Conservation (phyloP, 495 filamentous ascomycete species). For the Penicillium malachiteum region DNA sequence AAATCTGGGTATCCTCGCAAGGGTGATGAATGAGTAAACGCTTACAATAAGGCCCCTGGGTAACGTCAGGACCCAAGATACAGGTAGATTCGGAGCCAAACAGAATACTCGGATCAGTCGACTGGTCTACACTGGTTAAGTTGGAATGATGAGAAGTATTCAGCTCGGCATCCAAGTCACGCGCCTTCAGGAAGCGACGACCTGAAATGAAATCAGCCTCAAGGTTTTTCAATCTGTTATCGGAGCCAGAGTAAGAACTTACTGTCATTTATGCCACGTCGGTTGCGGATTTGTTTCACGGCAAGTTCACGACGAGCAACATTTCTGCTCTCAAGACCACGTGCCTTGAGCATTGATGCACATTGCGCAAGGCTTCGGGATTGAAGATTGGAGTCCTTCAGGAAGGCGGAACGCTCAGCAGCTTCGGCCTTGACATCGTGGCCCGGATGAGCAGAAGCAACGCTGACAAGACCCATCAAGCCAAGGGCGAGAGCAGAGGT, state of each 20-base stretch:
- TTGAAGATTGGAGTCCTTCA: slow-evolving; percentile 32
- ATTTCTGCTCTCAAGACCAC: slow-evolving; percentile 45
- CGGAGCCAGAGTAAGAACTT: neutral
- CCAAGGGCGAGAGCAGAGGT: slow-evolving; percentile 15
- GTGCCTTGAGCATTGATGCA: slow-evolving; percentile 47
- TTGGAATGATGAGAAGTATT: slow-evolving; percentile 44
- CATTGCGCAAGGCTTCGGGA: slow-evolving; percentile 47
- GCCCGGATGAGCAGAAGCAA: slow-evolving; percentile 46
- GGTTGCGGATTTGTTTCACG: slow-evolving; percentile 31
- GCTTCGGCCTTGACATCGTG: slow-evolving; percentile 47
- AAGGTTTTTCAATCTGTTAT: neutral
- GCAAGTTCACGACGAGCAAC: slow-evolving; percentile 42
- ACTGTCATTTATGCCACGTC: slow-evolving; percentile 22
- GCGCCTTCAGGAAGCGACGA: slow-evolving; percentile 34
- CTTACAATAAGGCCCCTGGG: slow-evolving; percentile 51
- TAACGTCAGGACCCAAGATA: slow-evolving; percentile 55
- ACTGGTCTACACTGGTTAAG: slow-evolving; percentile 44
- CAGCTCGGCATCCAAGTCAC: slow-evolving; percentile 41
- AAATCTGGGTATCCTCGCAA: neutral
- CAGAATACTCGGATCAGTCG: slow-evolving; percentile 47
- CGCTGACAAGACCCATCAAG: slow-evolving; percentile 14
- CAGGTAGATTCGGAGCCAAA: slow-evolving; percentile 56
- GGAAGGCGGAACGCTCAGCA: slow-evolving; percentile 43
- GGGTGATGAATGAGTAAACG: neutral
- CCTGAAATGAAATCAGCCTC: slow-evolving; percentile 9